Base-by-base conservation (phyloP, 371 early-diverging fungal genomes). In the Mucor irregularis region DNA sequence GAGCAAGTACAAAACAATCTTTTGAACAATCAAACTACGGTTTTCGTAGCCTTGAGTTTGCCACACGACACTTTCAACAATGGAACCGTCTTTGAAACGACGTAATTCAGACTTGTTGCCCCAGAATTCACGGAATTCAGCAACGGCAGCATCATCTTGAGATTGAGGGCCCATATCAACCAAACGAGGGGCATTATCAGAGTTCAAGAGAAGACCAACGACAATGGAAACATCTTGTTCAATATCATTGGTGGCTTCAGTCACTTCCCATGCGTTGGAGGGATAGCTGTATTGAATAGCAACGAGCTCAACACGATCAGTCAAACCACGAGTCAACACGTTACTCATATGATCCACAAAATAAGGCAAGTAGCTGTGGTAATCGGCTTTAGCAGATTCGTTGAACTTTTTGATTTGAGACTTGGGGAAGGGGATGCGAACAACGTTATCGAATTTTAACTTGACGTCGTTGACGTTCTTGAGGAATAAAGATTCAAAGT, bases 21-120 rank as follows among this genome's bases (percentile, higher is more conserved):
- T 82, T 19, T 85, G 83, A 13, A 95, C 85, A 61, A 96, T 89
- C 49, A 85, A 56, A n/a, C 84, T 79, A 9, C 92, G 83, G 28
- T 82, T 81, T 47, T 92, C 84, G 14, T 83, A 82, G n/a, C 89
- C 88, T 49, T 82, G 81, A 6, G 74, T 69, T 55, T 87, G 77
- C 87, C 89, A 94, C 0, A 93, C 89, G 13, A 93, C 93, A 74
- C 86, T 83, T 64, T 93, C 90, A 5, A 82, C 49, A 66, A 94
- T 91, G 40, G 85, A 84, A 28, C 94, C 94, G 62, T 96, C 93
- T 58, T 91, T 85, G 80, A 94, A 96, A 13, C 94, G 87, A 52
- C 96, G 83, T 16, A 92, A 62, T 54, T 93, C 93, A 2, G 92
- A 81, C 56, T 87, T 87, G 38, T 74, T 68, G 10, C 96, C 96